Evolutionary conservation across 2,329 filamentous ascomycete species (phyloP).

Genomic region (Colletotrichum chlorophyti): DNA sequence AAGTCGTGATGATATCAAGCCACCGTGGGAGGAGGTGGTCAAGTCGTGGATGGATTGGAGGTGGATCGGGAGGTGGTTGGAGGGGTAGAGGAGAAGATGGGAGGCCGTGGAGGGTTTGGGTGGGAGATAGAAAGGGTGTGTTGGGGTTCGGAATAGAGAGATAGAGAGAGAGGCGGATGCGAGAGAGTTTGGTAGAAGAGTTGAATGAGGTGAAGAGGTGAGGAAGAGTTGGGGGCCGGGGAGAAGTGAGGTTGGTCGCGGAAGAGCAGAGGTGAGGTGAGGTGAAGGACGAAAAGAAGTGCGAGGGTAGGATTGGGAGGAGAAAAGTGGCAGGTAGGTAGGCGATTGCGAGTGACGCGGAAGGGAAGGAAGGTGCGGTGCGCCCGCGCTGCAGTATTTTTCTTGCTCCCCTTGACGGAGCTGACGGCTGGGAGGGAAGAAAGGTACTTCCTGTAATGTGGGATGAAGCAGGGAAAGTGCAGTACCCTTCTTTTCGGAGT

Average conservation of each 20-base stretch:
- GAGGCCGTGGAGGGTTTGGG: conserved; percentile 31
- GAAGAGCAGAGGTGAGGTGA: too few species aligned
- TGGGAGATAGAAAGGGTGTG: conserved; percentile 32
- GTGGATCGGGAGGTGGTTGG: conserved; percentile 19
- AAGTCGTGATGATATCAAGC: conserved; percentile 7
- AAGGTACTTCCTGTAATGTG: conserved; percentile 6
- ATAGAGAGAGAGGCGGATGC: conserved; percentile 32
- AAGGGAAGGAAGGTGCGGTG: conserved; percentile 32
- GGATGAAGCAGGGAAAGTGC: not conserved
- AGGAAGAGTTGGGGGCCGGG: conserved; percentile 32
- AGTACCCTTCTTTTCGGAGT: not conserved
- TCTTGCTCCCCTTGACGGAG: not conserved
- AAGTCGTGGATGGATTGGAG: conserved; percentile 12
- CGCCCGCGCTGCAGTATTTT: conserved; percentile 15
- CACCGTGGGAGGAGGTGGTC: not conserved
- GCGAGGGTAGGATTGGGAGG: conserved; percentile 35
- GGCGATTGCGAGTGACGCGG: conserved; percentile 34
- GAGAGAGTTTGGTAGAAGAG: conserved; percentile 29
- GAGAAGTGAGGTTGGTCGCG: conserved; percentile 31
- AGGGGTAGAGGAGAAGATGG: conserved; percentile 30
- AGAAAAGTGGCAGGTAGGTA: conserved; percentile 35
- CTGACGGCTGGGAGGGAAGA: not conserved
- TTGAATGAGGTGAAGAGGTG: conserved; percentile 36
- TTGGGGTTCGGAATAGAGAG: conserved; percentile 30
- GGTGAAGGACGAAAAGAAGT: conserved; percentile 30